Evolutionary conservation across 2,329 filamentous ascomycete genomes (phyloP).

Genomic region (Alternaria brassicae): DNA sequence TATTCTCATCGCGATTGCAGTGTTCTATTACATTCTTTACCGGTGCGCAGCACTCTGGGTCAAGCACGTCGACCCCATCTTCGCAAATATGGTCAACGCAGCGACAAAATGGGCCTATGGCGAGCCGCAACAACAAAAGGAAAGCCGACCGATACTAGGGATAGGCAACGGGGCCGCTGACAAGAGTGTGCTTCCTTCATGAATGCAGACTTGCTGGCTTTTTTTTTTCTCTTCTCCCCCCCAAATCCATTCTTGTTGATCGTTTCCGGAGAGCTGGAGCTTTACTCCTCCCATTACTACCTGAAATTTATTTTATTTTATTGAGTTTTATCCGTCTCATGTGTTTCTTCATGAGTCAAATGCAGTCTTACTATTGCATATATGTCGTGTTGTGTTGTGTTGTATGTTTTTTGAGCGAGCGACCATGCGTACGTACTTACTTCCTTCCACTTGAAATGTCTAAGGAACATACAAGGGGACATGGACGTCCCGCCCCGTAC

Average conservation of each 20-base stretch:
- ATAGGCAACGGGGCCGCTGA: constrained; percentile 28
- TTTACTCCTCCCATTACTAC: neutral
- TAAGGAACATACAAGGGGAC: neutral
- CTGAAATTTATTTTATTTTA: too few relatives aligned
- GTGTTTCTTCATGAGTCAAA: neutral
- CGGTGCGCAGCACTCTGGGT: constrained; percentile 45
- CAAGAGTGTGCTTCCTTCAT: constrained; percentile 34
- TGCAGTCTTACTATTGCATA: neutral
- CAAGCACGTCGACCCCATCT: constrained; percentile 46
- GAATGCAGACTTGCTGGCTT: neutral
- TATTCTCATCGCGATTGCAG: constrained; percentile 41
- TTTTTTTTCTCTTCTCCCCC: too few relatives aligned
- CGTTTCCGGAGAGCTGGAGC: neutral
- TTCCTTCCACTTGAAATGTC: too few relatives aligned
- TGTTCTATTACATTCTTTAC: constrained; percentile 49
- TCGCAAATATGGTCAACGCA: constrained; percentile 41
- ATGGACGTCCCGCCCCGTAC: neutral
- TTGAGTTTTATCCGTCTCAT: neutral
- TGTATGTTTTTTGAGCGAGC: neutral
- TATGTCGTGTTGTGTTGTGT: too few relatives aligned
- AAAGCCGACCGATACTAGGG: constrained; percentile 30
- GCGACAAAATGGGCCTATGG: constrained; percentile 45
- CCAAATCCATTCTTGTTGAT: neutral
- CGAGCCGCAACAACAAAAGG: constrained; percentile 27
- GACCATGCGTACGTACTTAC: neutral